Percentiles rank a stretch among this genome's conserved stretches.
These are phyloP conservation scores for Phytophthora pisi DNA, from an alignment of 352 stramenopile genomes.

Conservation along the genomic window DNA sequence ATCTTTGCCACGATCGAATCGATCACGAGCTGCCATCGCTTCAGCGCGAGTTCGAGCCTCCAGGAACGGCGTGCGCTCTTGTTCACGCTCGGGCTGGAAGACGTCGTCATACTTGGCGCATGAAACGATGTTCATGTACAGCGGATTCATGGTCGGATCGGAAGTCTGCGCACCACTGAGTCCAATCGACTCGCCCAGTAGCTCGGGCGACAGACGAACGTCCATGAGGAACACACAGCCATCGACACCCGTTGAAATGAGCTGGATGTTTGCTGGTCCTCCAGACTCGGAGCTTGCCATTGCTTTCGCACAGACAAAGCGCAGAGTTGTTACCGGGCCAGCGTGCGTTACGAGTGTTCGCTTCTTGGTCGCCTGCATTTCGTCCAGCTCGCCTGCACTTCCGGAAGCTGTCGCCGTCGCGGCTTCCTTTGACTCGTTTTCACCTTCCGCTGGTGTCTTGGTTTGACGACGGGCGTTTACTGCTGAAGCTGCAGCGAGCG, in stretches of 20 bases:
- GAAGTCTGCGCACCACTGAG: slow-evolving; percentile 8
- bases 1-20: slow-evolving; percentile 74
- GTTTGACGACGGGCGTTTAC: slow-evolving; percentile 15
- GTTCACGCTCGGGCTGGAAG: slow-evolving; percentile 58
- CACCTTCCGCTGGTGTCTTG: slow-evolving; percentile 2
- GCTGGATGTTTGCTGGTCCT: slow-evolving; percentile 39
- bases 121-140: slow-evolving; percentile 68
- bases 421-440: slow-evolving; percentile 7
- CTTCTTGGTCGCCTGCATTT: slow-evolving; percentile 73
- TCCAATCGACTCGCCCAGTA: slow-evolving; percentile 36
- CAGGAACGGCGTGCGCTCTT: slow-evolving; percentile 48
- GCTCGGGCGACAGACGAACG: slow-evolving; percentile 40
- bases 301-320: slow-evolving; percentile 45
- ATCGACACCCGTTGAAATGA: slow-evolving; percentile 70
- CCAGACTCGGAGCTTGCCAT: slow-evolving; percentile 10
- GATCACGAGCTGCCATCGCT: slow-evolving; percentile 45
- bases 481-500: slow-evolving; percentile 44
- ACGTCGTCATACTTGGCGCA: slow-evolving; percentile 75
- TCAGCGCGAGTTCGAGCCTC: slow-evolving; percentile 44
- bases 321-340: slow-evolving; percentile 60
- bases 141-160: slow-evolving; percentile 43
- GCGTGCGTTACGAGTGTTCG: slow-evolving; percentile 62
- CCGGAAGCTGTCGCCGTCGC: neutral
- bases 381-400: slow-evolving; percentile 53
- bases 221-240: slow-evolving; percentile 74